Percentiles rank a stretch among this genome's conserved stretches.
Conservation (phyloP, 2,329 filamentous ascomycete species). For the Dendryphion nanum region DNA sequence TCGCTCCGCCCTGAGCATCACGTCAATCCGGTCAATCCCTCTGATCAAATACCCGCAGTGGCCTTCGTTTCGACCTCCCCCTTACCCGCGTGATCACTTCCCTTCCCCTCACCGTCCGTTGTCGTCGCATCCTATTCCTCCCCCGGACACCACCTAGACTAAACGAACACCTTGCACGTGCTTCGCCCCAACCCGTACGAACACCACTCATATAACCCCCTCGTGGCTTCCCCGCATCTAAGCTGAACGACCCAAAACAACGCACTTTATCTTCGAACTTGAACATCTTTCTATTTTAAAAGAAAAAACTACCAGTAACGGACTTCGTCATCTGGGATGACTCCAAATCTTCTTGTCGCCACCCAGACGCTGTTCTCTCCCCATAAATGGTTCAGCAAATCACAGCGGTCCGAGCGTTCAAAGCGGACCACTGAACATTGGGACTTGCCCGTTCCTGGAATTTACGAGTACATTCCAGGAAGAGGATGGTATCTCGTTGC, state of each 20-base stretch:
- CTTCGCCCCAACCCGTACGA: conserved; percentile 11
- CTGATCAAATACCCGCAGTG: no score
- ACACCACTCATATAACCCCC: no score
- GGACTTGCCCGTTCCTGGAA: conserved; percentile 48
- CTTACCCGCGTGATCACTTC: conserved; percentile 1
- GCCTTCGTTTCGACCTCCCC: conserved; percentile 16
- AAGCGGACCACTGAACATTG: conserved; percentile 48
- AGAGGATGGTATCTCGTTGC: conserved; percentile 51
- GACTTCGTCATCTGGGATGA: conserved; percentile 37
- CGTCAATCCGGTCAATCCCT: no score
- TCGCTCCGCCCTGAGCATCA: no score
- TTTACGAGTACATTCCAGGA: conserved; percentile 51
- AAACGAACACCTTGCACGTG: conserved; percentile 14
- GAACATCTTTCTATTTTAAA: no score
- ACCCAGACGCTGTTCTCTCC: conserved; percentile 50
- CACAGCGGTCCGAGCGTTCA: conserved; percentile 38
- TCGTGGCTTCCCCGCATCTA: no score
- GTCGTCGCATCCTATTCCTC: conserved; percentile 1
- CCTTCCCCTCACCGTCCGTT: neutral
- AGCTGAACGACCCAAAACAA: no score
- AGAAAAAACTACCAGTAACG: neutral
- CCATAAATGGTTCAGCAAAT: conserved; percentile 49
- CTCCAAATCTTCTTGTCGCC: conserved; percentile 52
- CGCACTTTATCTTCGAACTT: no score
- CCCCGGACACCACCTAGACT: no score